Evolutionary conservation across 2,329 filamentous ascomycete species (phyloP).

Genomic region (Cladophialophora yegresii): DNA sequence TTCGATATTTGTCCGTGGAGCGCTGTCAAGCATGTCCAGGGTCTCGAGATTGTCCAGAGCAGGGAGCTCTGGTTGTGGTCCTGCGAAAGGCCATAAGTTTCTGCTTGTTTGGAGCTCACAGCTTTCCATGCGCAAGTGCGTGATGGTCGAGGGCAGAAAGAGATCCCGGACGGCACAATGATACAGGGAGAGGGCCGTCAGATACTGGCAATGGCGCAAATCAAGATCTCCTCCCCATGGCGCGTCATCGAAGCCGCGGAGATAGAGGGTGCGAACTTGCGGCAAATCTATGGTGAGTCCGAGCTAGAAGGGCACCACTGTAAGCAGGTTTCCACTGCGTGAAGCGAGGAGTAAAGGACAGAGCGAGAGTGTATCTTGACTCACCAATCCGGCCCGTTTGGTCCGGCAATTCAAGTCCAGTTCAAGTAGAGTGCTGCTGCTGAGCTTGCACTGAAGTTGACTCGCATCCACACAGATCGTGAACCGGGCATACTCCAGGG

Average conservation of each 20-base stretch:
- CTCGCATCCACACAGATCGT: too few species aligned
- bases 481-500: neutral
- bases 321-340: neutral
- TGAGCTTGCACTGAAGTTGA: neutral
- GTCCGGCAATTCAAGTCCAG: neutral
- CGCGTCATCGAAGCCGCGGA: neutral
- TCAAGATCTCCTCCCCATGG: neutral
- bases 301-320: neutral
- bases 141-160: neutral
- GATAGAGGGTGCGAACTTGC: neutral
- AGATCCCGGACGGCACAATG: neutral
- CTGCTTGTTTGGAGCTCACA: neutral
- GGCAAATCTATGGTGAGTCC: neutral
- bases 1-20: neutral
- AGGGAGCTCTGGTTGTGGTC: neutral
- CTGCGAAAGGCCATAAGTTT: neutral
- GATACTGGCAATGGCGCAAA: neutral
- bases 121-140: neutral
- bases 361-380: neutral
- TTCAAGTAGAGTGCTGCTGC: neutral
- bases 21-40: neutral
- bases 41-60: slow-evolving; percentile 4
- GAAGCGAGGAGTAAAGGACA: neutral
- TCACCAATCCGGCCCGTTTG: neutral
- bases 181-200: neutral